Evolutionary conservation across 306 rosid species (phyloP).

Genomic region (Mimosa pudica): DNA sequence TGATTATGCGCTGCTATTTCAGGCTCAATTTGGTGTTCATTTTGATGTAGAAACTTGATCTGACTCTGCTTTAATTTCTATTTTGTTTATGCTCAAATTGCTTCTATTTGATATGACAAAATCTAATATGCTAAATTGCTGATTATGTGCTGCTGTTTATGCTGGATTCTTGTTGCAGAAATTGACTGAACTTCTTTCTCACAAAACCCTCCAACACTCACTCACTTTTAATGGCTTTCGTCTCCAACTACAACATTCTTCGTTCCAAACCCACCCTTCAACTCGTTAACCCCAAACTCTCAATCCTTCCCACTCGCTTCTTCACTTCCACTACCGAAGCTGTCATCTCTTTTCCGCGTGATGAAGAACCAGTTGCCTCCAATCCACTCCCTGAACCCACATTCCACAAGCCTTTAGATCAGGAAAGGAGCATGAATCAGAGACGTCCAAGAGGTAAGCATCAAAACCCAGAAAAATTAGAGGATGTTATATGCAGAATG

Average conservation of each 20-base stretch:
- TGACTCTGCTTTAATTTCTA: too few relatives aligned
- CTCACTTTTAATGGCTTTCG: conserved; percentile 45
- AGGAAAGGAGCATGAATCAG: conserved; percentile 9
- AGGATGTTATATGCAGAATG: conserved; percentile 62
- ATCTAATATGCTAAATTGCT: too few relatives aligned
- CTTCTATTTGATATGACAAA: too few relatives aligned
- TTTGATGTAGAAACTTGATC: too few relatives aligned
- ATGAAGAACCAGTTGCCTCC: conserved; percentile 20
- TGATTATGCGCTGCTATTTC: too few relatives aligned
- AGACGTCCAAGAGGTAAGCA: conserved; percentile 42
- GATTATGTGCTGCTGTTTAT: too few relatives aligned
- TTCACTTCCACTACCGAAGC: conserved; percentile 42
- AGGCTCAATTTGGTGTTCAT: too few relatives aligned
- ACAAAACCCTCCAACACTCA: too few relatives aligned
- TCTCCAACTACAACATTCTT: conserved; percentile 53
- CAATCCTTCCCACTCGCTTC: conserved; percentile 24
- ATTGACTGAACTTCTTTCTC: too few relatives aligned
- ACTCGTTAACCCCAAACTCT: conserved; percentile 37
- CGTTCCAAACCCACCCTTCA: not conserved
- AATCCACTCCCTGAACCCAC: conserved; percentile 13
- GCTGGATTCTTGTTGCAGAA: too few relatives aligned
- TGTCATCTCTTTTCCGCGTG: conserved; percentile 13
- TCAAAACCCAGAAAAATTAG: conserved; percentile 46
- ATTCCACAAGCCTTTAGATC: conserved; percentile 16
- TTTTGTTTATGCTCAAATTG: too few relatives aligned